These are phyloP conservation scores for Vitis riparia DNA, from an alignment of 164 flowering plant species.

Conservation along the genomic window DNA sequence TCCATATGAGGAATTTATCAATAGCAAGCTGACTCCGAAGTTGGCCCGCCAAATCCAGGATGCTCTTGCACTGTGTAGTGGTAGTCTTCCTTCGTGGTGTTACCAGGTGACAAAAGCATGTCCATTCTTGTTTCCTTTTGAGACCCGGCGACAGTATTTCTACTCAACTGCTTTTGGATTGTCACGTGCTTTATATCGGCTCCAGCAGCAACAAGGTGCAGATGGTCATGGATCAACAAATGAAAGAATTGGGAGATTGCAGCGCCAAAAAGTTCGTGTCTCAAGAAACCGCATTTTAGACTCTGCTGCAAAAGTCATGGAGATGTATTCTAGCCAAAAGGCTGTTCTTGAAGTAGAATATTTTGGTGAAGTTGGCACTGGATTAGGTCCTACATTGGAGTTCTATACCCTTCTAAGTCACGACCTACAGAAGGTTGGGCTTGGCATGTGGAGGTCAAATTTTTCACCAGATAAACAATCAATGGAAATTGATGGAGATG, in stretches of 20 bases:
- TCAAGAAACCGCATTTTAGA: constrained; percentile 89
- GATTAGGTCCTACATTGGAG: constrained; percentile 96
- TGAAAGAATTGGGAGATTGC: constrained; percentile 90
- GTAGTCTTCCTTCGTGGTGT: constrained; percentile 98
- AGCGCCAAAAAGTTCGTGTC: constrained; percentile 96
- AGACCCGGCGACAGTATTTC: constrained; percentile 90
- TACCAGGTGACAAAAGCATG: constrained; percentile 97
- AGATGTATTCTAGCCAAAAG: constrained; percentile 96
- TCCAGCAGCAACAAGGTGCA: constrained; percentile 95
- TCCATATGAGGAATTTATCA: constrained; percentile 70
- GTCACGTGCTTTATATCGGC: constrained; percentile 87
- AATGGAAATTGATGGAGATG: constrained; percentile 67
- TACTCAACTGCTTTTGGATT: constrained; percentile 97
- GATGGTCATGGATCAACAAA: constrained; percentile 70
- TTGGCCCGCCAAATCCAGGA: constrained; percentile 94
- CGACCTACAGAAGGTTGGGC: constrained; percentile 73
- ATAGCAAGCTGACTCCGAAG: constrained; percentile 91
- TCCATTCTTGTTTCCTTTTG: constrained; percentile 96
- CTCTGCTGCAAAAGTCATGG: constrained; percentile 98
- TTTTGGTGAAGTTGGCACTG: constrained; percentile 99
- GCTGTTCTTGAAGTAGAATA: constrained; percentile 98
- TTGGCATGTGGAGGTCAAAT: constrained; percentile 88
- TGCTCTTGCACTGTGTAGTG: constrained; percentile 93
- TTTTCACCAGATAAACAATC: constrained; percentile 36
- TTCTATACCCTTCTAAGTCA: constrained; percentile 94